Conservation (phyloP, 495 filamentous ascomycete genomes). For the Evansstolkia leycettana region DNA sequence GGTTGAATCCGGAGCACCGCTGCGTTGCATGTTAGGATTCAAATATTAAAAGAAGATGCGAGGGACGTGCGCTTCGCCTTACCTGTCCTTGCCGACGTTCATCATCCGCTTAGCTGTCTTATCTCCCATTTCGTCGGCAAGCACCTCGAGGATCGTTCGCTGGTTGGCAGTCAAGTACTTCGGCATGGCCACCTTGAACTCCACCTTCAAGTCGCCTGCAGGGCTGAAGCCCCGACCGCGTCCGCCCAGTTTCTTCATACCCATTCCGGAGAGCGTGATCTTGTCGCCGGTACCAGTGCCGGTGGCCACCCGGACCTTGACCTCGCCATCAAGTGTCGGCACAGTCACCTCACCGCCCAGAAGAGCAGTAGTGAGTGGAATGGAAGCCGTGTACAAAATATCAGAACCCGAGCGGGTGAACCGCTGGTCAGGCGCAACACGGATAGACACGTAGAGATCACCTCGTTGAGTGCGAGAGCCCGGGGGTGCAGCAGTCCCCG, state of each 20-base stretch:
- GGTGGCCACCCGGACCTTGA: constrained; percentile 75
- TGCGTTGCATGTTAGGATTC: constrained; percentile 2
- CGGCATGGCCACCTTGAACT: constrained; percentile 91
- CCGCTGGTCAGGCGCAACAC: constrained; percentile 70
- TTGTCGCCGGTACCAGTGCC: constrained; percentile 90
- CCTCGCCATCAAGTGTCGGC: constrained; percentile 81
- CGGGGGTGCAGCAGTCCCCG: constrained; percentile 46
- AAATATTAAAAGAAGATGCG: background rate
- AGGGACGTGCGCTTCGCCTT: constrained; percentile 13
- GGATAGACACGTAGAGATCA: constrained; percentile 78
- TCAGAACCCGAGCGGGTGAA: constrained; percentile 80
- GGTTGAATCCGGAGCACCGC: constrained; percentile 3
- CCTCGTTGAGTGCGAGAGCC: constrained; percentile 52
- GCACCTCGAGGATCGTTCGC: constrained; percentile 81
- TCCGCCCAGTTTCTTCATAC: constrained; percentile 69
- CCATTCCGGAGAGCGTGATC: constrained; percentile 74
- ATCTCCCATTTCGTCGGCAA: constrained; percentile 89
- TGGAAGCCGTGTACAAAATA: constrained; percentile 79
- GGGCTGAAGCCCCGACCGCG: constrained; percentile 36
- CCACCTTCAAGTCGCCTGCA: constrained; percentile 76
- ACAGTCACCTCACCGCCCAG: constrained; percentile 82
- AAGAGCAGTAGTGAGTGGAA: constrained; percentile 86
- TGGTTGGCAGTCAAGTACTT: constrained; percentile 85
- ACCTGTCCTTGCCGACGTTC: constrained; percentile 48
- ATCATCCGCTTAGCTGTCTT: constrained; percentile 86